A percentile compares a stretch with the other conserved stretches of the same genome.
These are phyloP conservation scores for Cryptosporidium ryanae DNA, from an alignment of 169 alveolate genomes.

Conservation along the genomic window DNA sequence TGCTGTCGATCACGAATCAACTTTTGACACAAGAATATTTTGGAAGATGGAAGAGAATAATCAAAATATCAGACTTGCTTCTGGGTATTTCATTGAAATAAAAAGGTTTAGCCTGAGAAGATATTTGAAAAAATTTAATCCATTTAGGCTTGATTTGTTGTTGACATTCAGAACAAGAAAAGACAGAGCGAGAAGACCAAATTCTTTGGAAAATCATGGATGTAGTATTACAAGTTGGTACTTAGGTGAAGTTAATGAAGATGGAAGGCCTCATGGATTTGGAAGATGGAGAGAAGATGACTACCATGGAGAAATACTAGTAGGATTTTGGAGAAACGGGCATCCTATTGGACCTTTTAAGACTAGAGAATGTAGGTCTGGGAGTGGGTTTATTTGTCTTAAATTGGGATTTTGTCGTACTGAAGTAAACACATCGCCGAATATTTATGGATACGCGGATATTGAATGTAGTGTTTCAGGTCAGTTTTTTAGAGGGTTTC, in stretches of 20 bases:
- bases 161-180: constrained; percentile 68
- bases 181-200: constrained; percentile 62
- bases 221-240: constrained; percentile 76
- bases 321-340: constrained; percentile 91
- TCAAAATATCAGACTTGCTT: constrained; percentile 45
- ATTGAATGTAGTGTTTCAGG: constrained; percentile 89
- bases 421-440: neutral
- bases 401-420: constrained; percentile 73
- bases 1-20: neutral
- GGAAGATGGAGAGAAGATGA: constrained; percentile 88
- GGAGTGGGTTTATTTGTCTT: constrained; percentile 86
- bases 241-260: constrained; percentile 86
- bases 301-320: constrained; percentile 86
- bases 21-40: constrained; percentile 30
- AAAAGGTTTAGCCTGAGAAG: constrained; percentile 62
- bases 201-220: constrained; percentile 53
- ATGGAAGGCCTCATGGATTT: constrained; percentile 89
- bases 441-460: constrained; percentile 83
- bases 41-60: constrained; percentile 37
- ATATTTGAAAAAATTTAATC: constrained; percentile 55
- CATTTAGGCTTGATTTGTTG: constrained; percentile 47
- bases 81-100: constrained; percentile 62
- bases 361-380: constrained; percentile 86
- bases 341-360: constrained; percentile 89
- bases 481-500: constrained; percentile 85